A percentile compares a stretch with the other conserved stretches of the same genome.
Conservation (phyloP, 2,329 filamentous ascomycete genomes). For the Cladosporium oxysporum region DNA sequence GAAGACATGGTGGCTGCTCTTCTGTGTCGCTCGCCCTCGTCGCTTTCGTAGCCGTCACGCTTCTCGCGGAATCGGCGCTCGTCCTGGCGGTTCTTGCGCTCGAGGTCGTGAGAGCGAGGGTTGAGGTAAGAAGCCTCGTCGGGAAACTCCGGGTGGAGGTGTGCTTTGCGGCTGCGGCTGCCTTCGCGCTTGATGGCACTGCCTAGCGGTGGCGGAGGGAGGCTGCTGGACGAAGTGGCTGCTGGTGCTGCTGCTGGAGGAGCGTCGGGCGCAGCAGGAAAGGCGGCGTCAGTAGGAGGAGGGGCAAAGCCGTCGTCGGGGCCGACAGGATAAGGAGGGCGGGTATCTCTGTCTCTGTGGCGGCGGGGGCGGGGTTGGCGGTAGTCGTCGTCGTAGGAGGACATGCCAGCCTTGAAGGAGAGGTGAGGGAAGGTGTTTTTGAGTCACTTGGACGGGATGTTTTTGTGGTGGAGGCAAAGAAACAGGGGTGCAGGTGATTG, state of each 20-base stretch:
- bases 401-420: slow-evolving; percentile 36
- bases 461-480: slow-evolving; percentile 2
- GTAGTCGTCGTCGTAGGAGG: slow-evolving; percentile 21
- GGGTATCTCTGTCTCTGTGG: slow-evolving; percentile 13
- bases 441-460: neutral
- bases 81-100: slow-evolving; percentile 34
- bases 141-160: slow-evolving; percentile 36
- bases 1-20: slow-evolving; percentile 19
- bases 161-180: slow-evolving; percentile 32
- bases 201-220: slow-evolving; percentile 37
- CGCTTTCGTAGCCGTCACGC: slow-evolving; percentile 40
- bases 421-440: slow-evolving; percentile 1
- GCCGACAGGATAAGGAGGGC: slow-evolving; percentile 19
- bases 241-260: slow-evolving; percentile 1
- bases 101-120: slow-evolving; percentile 35
- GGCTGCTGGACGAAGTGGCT: slow-evolving; percentile 19
- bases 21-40: slow-evolving; percentile 38
- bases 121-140: slow-evolving; percentile 39
- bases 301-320: slow-evolving; percentile 11
- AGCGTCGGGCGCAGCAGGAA: slow-evolving; percentile 12
- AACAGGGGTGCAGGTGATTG: slow-evolving; percentile 12
- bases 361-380: slow-evolving; percentile 15
- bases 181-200: slow-evolving; percentile 38
- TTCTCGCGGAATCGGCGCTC: slow-evolving; percentile 37
- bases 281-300: slow-evolving; percentile 7